Evolutionary conservation across 768 basidiomycete genomes (phyloP), one percentile per base, ranked within the genome.

Genomic region (Vishniacozyma victoriae): DNA sequence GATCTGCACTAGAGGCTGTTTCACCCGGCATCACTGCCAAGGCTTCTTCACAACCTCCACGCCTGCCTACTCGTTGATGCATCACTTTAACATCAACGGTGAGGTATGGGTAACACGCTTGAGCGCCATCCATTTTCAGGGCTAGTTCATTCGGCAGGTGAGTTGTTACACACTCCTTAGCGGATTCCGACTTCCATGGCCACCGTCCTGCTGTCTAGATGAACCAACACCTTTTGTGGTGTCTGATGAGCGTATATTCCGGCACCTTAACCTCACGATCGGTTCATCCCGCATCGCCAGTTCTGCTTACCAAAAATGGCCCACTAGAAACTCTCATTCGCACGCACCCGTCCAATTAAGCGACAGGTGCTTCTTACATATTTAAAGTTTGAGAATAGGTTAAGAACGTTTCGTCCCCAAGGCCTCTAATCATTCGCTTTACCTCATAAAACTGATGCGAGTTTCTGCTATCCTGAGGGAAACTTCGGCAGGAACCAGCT

Each of bases 401-500:
- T 82, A 82, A 85, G 83, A 82, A 81, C 80, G 82, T 84, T 84
- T 81, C 82, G 79, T 80, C 83, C 84, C 78, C 82, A 83, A 84
- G 82, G 81, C 82, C 82, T 82, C 83, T 85, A 86, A 84, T 85
- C 84, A 85, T 85, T 85, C 82, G 82, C 63, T 69, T 69, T 68
- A 74, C 76, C 76, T 75, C 77, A 78, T 76, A 77, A 75, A 74
- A 62, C 75, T 74, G 76, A 77, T 75, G 73, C 69, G 77, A 79
- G 78, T 76, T 75, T 78, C 78, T 78, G 78, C 78, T 79, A 79
- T 79, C 78, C 79, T 79, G 78, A 79, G 83, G 82, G 83, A 85
- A 85, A 84, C 82, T 85, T 84, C 81, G 82, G 82, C 80, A 82
- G 84, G 83, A 86, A 85, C 83, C 83, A 86, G 84, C 83, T 84